A percentile compares a stretch with the other conserved stretches of the same genome.
Conservation (phyloP, 2,329 filamentous ascomycete species). For the Colletotrichum tanaceti region DNA sequence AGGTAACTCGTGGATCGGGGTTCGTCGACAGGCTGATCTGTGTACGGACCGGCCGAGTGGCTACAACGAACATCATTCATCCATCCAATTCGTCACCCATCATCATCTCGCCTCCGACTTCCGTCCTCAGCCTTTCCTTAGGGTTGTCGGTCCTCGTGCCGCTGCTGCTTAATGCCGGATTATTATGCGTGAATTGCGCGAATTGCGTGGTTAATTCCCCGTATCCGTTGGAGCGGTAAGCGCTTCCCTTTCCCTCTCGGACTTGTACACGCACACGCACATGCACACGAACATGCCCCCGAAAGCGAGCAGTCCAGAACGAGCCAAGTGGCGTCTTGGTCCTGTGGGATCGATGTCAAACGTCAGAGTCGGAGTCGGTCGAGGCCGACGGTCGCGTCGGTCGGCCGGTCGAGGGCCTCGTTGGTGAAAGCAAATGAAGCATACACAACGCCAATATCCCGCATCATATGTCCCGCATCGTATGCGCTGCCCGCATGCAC, state of each 20-base stretch:
- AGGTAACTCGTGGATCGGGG: constrained; percentile 3
- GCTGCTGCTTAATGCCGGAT: constrained; percentile 20
- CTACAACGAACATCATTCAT: constrained; percentile 19
- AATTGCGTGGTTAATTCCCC: background rate
- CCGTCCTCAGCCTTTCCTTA: constrained; percentile 11
- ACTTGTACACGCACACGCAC: background rate
- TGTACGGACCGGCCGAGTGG: constrained; percentile 17
- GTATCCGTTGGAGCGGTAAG: background rate
- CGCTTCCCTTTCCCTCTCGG: background rate
- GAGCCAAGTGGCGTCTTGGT: constrained; percentile 22
- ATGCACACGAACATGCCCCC: background rate
- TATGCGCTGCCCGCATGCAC: constrained; percentile 15
- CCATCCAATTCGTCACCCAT: constrained; percentile 23
- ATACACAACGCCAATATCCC: constrained; percentile 19
- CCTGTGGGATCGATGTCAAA: constrained; percentile 3
- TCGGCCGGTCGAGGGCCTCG: background rate
- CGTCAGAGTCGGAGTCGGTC: constrained; percentile 3
- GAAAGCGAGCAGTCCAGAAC: constrained; percentile 6
- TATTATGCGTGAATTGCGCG: constrained; percentile 15
- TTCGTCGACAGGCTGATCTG: constrained; percentile 7
- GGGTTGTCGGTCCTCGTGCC: background rate
- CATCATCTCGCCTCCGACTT: constrained; percentile 36
- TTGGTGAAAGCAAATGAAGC: background rate
- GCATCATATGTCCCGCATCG: constrained; percentile 23
- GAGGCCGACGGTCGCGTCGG: background rate